Evolutionary conservation across 2,329 filamentous ascomycete genomes (phyloP), one percentile per base, ranked within the genome.

Genomic region (Dactylellina haptotyla): DNA sequence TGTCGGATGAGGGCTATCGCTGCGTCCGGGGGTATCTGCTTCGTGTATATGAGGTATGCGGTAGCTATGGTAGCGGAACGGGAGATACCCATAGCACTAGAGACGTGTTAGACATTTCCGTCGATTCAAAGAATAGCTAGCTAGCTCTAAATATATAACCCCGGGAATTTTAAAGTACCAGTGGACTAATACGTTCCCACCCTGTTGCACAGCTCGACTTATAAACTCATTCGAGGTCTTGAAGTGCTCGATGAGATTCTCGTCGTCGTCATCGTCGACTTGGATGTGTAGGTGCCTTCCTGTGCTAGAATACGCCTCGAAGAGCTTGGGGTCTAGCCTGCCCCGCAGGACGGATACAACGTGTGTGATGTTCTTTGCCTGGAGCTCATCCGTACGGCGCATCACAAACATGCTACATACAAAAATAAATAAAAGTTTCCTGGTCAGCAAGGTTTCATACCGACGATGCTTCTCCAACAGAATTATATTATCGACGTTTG

Each of bases 51-150:
- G 56, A 98, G 84, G 81, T 93, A 98, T 74, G 95, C 94, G 67
- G 96, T 86, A 62, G 92, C 86, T 76, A 91, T 87, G 30, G 92
- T 89, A 76, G 94, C 91, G 51, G 94, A 98, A 70, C 95, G 91
- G 32, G 93, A 97, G 82, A 96, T 96, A 59, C 95, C 95, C 88
- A 97, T 97, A 20, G 93, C 94, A 85, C 95, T 97, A 82, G 86
- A 84, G 8, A 43, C 25, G 20, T 6, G 23, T 5, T 37, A 37
- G 4, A 16, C 6, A 12, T 10, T 12, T 4, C 23, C 12, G 5
- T 8, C 9, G 34, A 14, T 8, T n/a, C n/a, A n/a, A n/a, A n/a
- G n/a, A n/a, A n/a, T n/a, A n/a, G n/a, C n/a, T n/a, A n/a, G n/a
- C n/a, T n/a, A n/a, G n/a, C n/a, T n/a, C n/a, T n/a, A n/a, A n/a